These are phyloP conservation scores for Poa pratensis DNA, from an alignment of 176 grass and related monocot genomes.

Conservation along the genomic window DNA sequence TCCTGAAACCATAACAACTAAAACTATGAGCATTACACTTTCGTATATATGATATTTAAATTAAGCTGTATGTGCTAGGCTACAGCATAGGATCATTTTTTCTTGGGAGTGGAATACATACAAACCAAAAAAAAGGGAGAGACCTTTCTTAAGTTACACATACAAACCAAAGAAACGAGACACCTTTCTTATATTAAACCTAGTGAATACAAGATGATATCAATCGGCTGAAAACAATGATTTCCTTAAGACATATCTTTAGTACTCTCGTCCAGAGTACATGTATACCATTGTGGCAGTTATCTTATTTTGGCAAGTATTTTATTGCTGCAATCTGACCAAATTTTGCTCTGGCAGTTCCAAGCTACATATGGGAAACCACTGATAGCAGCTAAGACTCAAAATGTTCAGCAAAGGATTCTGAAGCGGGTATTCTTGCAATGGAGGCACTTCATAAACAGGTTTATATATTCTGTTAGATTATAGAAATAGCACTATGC, in stretches of 20 bases:
- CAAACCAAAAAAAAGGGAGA: background rate
- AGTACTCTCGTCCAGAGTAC: background rate
- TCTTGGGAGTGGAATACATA: too few species aligned
- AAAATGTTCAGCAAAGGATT: conserved; percentile 98
- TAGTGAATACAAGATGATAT: background rate
- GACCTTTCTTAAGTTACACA: background rate
- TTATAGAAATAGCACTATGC: conserved; percentile 2
- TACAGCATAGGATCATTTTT: conserved; percentile 28
- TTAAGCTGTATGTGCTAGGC: conserved; percentile 26
- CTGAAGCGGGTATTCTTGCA: conserved; percentile 98
- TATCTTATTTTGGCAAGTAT: conserved; percentile 37
- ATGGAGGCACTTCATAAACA: conserved; percentile 99
- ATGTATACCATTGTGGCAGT: background rate
- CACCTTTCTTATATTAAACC: conserved; percentile 13
- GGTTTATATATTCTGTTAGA: conserved; percentile 50
- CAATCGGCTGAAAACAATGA: background rate
- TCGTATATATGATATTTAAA: conserved; percentile 15
- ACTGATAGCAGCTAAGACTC: conserved; percentile 88
- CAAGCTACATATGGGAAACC: conserved; percentile 98
- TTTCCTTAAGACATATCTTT: conserved; percentile 14
- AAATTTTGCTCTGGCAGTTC: conserved; percentile 60
- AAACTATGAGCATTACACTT: background rate
- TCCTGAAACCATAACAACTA: background rate
- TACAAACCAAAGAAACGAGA: conserved; percentile 3
- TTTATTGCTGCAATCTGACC: conserved; percentile 26